These are phyloP conservation scores for Penicillium robsamsonii DNA, from an alignment of 495 filamentous ascomycete genomes.

Conservation along the genomic window DNA sequence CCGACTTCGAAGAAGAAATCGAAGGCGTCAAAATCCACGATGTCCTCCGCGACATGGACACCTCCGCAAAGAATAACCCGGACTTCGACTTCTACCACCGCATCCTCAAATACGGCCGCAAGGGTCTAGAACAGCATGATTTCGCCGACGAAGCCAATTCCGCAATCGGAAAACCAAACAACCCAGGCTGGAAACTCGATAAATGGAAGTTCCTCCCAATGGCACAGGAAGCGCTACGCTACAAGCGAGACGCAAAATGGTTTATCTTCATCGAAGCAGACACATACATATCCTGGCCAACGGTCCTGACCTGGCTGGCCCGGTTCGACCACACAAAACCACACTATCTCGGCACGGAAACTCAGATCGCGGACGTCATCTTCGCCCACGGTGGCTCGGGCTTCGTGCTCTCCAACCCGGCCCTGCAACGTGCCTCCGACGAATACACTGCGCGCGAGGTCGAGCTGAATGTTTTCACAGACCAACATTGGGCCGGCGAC, in stretches of 20 bases:
- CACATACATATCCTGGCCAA: conserved; percentile 64
- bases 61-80: conserved; percentile 33
- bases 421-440: conserved; percentile 47
- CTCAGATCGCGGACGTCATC: conserved; percentile 49
- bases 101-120: conserved; percentile 37
- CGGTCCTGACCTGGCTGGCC: conserved; percentile 55
- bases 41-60: conserved; percentile 43
- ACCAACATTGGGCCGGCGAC: conserved; percentile 66
- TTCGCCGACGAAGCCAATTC: conserved; percentile 46
- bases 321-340: conserved; percentile 49
- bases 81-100: conserved; percentile 57
- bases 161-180: conserved; percentile 47
- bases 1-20: conserved; percentile 52
- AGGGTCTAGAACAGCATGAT: conserved; percentile 40
- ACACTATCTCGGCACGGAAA: conserved; percentile 59
- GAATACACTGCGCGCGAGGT: conserved; percentile 44
- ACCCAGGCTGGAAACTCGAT: conserved; percentile 56
- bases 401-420: conserved; percentile 59
- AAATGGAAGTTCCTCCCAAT: conserved; percentile 62
- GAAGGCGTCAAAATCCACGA: conserved; percentile 49
- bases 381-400: conserved; percentile 72
- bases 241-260: conserved; percentile 56
- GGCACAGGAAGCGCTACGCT: conserved; percentile 44
- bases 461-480: conserved; percentile 53
- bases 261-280: conserved; percentile 71